A percentile compares a stretch with the other conserved stretches of the same genome.
Evolutionary conservation across 1,284 basidiomycete genomes (phyloP).

Genomic region (Rhodotorula sp.): DNA sequence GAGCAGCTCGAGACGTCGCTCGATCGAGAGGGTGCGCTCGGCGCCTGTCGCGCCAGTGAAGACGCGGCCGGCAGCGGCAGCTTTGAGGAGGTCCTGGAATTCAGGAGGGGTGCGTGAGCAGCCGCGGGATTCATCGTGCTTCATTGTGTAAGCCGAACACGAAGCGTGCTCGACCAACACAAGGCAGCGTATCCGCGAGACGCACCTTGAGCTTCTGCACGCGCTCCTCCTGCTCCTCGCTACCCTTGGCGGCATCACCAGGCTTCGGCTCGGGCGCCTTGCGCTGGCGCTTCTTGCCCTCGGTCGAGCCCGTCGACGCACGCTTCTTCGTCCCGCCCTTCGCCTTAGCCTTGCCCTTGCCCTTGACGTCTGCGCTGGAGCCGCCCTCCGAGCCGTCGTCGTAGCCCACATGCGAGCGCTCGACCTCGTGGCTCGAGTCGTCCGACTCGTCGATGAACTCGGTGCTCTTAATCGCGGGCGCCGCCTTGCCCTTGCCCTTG

Average conservation of each 20-base stretch:
- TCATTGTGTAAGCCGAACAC: too few relatives aligned
- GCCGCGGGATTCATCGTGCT: neutral
- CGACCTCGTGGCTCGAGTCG: conserved; percentile 11
- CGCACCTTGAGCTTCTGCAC: conserved; percentile 33
- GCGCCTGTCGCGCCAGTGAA: conserved; percentile 28
- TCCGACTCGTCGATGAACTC: conserved; percentile 13
- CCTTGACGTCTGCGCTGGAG: neutral
- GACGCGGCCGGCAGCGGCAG: conserved; percentile 6
- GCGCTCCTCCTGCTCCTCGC: conserved; percentile 19
- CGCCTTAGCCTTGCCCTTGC: neutral
- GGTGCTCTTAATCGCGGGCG: conserved; percentile 22
- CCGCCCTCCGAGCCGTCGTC: neutral
- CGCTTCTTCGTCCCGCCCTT: neutral
- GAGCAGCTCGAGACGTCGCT: conserved; percentile 11
- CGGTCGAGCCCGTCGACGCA: too few relatives aligned
- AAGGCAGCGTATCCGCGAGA: neutral
- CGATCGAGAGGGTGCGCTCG: conserved; percentile 16
- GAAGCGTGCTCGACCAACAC: too few relatives aligned
- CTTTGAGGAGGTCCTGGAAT: conserved; percentile 12
- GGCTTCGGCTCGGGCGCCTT: conserved; percentile 15
- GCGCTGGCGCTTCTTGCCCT: neutral
- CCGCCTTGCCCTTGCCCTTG: neutral
- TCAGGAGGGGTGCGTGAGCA: neutral
- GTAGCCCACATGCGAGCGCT: neutral
- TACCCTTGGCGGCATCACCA: conserved; percentile 23